Evolutionary conservation across 2,329 filamentous ascomycete species (phyloP), one percentile per base, ranked within the genome.

Genomic region (Gyromitra esculenta): DNA sequence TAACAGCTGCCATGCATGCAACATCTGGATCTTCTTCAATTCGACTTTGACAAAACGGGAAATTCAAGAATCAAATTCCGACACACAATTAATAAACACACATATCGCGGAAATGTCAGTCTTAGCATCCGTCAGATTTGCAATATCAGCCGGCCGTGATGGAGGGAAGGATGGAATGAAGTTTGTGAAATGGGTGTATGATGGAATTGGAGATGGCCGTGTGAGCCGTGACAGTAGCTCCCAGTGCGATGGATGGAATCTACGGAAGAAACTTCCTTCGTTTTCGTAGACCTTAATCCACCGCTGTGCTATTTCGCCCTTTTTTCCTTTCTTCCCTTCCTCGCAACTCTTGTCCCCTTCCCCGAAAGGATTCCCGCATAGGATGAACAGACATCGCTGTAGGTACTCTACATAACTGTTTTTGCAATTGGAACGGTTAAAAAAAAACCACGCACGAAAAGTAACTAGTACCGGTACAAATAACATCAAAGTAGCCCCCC

Each of bases 111-210:
- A 62, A 67, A 69, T 74, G 64, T 45, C 45, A 69, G 25, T 69
- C 64, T 63, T 74, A 74, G 64, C 72, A 73, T 67, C 70, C 70
- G 70, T 48, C 54, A 60, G 50, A 73, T 73, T 73, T 73, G 63
- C 70, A 69, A 64, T 64, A 70, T 75, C 72, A 71, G 31, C 66
- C 65, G 50, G 21, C 21, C 21, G 50, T 74, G 56, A 56, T 63
- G 56, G 50, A 64, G 8, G 67, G 65, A 72, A 39, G 59, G 35
- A 65, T 63, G 64, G 65, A 21, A 11, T 45, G 43, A 45, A 45
- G 43, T 31, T 9, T 21, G 25, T 31, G 41, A 60, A 31, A 60
- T 65, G 60, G 37, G 8, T 66, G 62, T 54, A 56, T 67, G 62
- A 60, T 65, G 62, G 68, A 60, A 50, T 48, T 76, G 37, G 68